Conservation (phyloP, 192 early-diverging fungal species). For the Dispira simplex region DNA sequence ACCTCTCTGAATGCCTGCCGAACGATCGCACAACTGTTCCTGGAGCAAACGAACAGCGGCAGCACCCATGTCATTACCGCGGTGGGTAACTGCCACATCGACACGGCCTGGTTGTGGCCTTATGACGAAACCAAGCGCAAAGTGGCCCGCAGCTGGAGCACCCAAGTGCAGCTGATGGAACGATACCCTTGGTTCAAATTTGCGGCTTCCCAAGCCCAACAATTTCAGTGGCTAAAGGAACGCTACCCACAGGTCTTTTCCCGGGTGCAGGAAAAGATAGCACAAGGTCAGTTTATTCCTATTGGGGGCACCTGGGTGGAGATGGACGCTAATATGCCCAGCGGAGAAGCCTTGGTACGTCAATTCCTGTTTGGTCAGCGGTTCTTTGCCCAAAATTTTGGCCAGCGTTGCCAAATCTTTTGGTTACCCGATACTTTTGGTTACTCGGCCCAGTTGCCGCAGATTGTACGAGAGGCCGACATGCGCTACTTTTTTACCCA, state of each 20-base stretch:
- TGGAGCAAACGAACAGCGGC: conserved; percentile 41
- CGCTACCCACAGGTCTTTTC: conserved; percentile 73
- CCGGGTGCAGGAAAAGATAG: conserved; percentile 50
- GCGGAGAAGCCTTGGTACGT: conserved; percentile 83
- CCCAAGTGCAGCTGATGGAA: conserved; percentile 70
- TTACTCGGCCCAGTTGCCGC: conserved; percentile 82
- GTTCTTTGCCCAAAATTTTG: conserved; percentile 71
- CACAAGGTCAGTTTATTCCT: conserved; percentile 70
- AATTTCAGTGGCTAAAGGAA: conserved; percentile 82
- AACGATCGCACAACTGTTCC: conserved; percentile 40
- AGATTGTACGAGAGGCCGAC: conserved; percentile 64
- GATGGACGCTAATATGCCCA: conserved; percentile 97
- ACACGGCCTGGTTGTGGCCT: conserved; percentile 95
- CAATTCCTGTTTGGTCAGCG: conserved; percentile 92
- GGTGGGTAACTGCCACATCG: conserved; percentile 87
- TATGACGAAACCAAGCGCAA: conserved; percentile 97
- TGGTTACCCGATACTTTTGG: conserved; percentile 96
- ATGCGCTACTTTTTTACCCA: conserved; percentile 97
- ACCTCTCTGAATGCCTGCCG: conserved; percentile 21
- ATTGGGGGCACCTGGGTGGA: conserved; percentile 97
- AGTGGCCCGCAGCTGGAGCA: conserved; percentile 67
- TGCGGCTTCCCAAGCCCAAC: conserved; percentile 92
- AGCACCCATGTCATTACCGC: conserved; percentile 62
- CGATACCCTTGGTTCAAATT: conserved; percentile 80
- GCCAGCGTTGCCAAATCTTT: conserved; percentile 53